phyloP scores from a whole-genome alignment of 192 early-diverging fungal species.

The Backusella tuberculispora region DNA sequence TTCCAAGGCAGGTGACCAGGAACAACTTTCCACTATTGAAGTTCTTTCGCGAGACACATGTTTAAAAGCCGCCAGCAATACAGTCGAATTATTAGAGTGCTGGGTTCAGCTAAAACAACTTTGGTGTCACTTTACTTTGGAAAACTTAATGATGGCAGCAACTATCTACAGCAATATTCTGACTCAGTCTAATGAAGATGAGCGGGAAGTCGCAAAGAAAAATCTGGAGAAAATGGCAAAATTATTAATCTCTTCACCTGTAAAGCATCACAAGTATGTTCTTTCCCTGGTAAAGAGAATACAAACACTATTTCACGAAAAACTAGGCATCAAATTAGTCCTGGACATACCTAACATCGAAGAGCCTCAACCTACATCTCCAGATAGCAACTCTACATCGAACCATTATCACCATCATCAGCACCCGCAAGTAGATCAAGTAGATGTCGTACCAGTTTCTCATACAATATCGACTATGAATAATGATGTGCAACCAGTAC shows the following conservation, averaged over 20 bases:
- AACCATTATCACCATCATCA: background rate
- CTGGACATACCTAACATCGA: constrained; percentile 6
- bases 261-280: constrained; percentile 38
- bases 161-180: constrained; percentile 32
- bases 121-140: constrained; percentile 47
- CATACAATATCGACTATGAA: constrained; percentile 4
- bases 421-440: background rate
- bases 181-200: background rate
- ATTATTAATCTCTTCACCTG: constrained; percentile 24
- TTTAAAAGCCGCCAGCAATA: constrained; percentile 31
- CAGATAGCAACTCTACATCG: background rate
- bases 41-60: constrained; percentile 32
- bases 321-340: background rate
- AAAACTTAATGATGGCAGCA: constrained; percentile 32
- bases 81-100: constrained; percentile 34
- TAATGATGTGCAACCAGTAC: background rate
- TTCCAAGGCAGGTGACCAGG: constrained; percentile 18
- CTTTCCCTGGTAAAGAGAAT: constrained; percentile 31
- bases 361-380: background rate
- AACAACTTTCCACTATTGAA: constrained; percentile 24
- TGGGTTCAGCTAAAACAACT: constrained; percentile 35
- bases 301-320: constrained; percentile 5
- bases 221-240: constrained; percentile 21
- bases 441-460: background rate
- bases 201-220: constrained; percentile 11